phyloP scores from a whole-genome alignment of 2,329 filamentous ascomycete genomes.

The Alternaria burnsii region DNA sequence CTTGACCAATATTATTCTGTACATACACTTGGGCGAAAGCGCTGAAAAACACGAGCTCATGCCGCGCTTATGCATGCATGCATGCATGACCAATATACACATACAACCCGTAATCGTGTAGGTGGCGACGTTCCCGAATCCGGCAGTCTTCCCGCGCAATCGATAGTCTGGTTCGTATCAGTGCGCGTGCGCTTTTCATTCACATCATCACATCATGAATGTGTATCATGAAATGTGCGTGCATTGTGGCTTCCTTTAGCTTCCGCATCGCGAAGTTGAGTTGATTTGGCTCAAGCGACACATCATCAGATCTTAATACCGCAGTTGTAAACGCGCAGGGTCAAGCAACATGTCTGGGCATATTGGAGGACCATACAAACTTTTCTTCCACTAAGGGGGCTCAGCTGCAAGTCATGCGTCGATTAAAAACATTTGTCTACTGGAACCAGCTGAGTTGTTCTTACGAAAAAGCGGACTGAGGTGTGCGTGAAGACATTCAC shows the following conservation, averaged over 20 bases:
- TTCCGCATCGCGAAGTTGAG: background rate
- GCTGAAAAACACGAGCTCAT: background rate
- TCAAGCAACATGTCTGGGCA: background rate
- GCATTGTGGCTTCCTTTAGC: background rate
- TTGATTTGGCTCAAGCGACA: background rate
- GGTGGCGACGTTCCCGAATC: slow-evolving; percentile 1
- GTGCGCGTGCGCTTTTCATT: background rate
- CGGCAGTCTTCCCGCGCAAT: slow-evolving; percentile 9
- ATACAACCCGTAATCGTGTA: slow-evolving; percentile 9
- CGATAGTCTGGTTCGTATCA: slow-evolving; percentile 19
- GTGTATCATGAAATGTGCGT: background rate
- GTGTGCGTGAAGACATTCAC: background rate
- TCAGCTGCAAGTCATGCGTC: background rate
- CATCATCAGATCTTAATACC: background rate
- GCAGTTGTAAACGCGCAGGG: background rate
- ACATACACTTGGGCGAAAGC: background rate
- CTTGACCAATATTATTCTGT: background rate
- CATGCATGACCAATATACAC: slow-evolving; percentile 2
- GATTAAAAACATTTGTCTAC: background rate
- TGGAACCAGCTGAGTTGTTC: no score
- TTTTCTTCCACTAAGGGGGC: background rate
- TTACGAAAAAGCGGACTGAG: background rate
- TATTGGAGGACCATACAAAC: background rate
- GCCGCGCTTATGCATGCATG: slow-evolving; percentile 7
- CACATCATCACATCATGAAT: background rate